phyloP scores from a whole-genome alignment of 345 rosid species.

The Syzygium oleosum region DNA sequence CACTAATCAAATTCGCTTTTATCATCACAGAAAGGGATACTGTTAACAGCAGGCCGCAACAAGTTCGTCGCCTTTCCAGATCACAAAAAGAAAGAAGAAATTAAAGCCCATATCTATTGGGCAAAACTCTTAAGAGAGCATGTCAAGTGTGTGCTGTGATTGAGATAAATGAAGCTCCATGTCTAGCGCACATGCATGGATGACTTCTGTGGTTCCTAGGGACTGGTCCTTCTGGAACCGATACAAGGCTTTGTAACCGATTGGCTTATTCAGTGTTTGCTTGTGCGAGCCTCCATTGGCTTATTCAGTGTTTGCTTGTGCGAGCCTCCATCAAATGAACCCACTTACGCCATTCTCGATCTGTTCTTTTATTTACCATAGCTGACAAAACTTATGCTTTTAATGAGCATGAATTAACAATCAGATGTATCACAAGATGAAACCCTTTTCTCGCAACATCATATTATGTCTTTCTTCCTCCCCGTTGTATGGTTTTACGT shows the following conservation, averaged over 20 bases:
- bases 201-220: background rate
- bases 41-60: background rate
- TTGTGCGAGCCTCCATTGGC: background rate
- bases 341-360: background rate
- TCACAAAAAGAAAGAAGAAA: background rate
- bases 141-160: background rate
- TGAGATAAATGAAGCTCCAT: background rate
- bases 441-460: background rate
- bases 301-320: background rate
- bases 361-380: background rate
- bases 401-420: background rate
- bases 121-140: background rate
- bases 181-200: background rate
- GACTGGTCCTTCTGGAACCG: background rate
- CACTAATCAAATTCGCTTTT: background rate
- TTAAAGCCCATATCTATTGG: background rate
- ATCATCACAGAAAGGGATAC: background rate
- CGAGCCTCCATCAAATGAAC: too few species aligned
- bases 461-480: background rate
- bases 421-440: fast-evolving
- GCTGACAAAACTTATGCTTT: background rate
- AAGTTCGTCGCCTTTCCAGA: background rate
- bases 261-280: background rate
- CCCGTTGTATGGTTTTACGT: background rate
- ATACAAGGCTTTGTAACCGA: background rate